A percentile compares a stretch with the other conserved stretches of the same genome.
Evolutionary conservation across 306 rosid species (phyloP).

Genomic region (Rosa persica): DNA sequence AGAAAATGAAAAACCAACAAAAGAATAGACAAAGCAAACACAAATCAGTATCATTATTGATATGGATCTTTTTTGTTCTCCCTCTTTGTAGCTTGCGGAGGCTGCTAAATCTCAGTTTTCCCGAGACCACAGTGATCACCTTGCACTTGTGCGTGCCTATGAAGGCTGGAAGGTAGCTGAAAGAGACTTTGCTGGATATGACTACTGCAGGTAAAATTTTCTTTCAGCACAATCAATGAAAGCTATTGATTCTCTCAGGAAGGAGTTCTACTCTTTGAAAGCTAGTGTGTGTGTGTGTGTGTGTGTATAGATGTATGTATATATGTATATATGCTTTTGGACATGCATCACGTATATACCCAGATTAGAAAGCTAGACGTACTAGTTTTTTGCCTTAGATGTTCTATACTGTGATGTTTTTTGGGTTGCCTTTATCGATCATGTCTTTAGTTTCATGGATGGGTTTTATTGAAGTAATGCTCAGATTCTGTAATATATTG

Average conservation of each 20-base stretch:
- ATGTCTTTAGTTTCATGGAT: too few relatives aligned
- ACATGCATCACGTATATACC: too few relatives aligned
- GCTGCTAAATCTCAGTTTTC: constrained; percentile 88
- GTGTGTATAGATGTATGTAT: too few relatives aligned
- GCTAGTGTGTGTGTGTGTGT: fast-evolving
- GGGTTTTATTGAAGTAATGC: too few relatives aligned
- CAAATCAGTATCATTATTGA: not conserved
- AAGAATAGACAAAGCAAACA: not conserved
- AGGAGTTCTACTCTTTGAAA: constrained; percentile 61
- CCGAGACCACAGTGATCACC: constrained; percentile 79
- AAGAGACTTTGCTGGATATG: constrained; percentile 66
- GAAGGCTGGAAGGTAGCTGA: constrained; percentile 93
- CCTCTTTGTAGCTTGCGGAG: constrained; percentile 75
- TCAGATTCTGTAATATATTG: too few relatives aligned
- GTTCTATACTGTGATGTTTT: too few relatives aligned
- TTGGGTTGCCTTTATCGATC: too few relatives aligned
- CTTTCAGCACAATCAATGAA: constrained; percentile 88
- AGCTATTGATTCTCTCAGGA: constrained; percentile 89
- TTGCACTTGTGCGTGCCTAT: constrained; percentile 82
- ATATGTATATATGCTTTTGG: too few relatives aligned
- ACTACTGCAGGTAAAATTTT: constrained; percentile 92
- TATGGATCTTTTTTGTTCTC: constrained; percentile 5
- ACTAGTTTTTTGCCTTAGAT: too few relatives aligned
- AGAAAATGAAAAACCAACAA: not conserved
- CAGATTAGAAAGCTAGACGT: too few relatives aligned